phyloP scores from a whole-genome alignment of 768 basidiomycete species.

The Solioccasus polychromus region DNA sequence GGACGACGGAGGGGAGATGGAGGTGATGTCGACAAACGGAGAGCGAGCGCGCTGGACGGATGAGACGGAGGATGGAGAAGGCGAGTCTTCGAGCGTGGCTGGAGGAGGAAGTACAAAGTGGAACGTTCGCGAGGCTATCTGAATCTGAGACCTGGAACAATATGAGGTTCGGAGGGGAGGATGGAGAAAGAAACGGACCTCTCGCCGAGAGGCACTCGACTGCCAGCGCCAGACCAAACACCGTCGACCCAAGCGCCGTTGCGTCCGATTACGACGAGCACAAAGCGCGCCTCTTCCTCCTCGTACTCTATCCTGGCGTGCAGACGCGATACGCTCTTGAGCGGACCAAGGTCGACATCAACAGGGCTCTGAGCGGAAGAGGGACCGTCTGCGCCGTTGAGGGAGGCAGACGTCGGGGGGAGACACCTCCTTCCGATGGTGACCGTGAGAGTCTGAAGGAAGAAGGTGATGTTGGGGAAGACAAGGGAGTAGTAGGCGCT shows the following conservation, averaged over 20 bases:
- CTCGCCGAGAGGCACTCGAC: constrained; percentile 79
- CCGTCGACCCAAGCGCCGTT: constrained; percentile 99
- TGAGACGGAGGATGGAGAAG: constrained; percentile 74
- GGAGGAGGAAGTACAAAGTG: constrained; percentile 94
- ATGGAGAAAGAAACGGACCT: constrained; percentile 47
- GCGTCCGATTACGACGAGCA: constrained; percentile 88
- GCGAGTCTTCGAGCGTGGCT: constrained; percentile 73
- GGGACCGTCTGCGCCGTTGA: constrained; percentile 45
- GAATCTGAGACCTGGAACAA: constrained; percentile 77
- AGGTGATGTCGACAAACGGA: constrained; percentile 80
- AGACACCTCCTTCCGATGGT: constrained; percentile 90
- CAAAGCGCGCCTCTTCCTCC: constrained; percentile 83
- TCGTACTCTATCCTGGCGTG: constrained; percentile 96
- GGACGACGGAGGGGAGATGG: constrained; percentile 79
- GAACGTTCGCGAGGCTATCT: constrained; percentile 96
- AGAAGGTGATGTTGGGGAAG: constrained; percentile 94
- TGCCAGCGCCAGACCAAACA: constrained; percentile 89
- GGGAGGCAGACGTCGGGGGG: constrained; percentile 53
- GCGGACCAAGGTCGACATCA: constrained; percentile 89
- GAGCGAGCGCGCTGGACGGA: constrained; percentile 69
- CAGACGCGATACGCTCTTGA: constrained; percentile 96
- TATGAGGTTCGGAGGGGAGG: constrained; percentile 7
- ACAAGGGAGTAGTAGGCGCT: constrained; percentile 92
- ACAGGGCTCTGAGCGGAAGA: constrained; percentile 41
- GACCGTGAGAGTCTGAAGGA: constrained; percentile 91